phyloP scores from a whole-genome alignment of 352 stramenopile genomes.

The Globisporangium abappressorium region DNA sequence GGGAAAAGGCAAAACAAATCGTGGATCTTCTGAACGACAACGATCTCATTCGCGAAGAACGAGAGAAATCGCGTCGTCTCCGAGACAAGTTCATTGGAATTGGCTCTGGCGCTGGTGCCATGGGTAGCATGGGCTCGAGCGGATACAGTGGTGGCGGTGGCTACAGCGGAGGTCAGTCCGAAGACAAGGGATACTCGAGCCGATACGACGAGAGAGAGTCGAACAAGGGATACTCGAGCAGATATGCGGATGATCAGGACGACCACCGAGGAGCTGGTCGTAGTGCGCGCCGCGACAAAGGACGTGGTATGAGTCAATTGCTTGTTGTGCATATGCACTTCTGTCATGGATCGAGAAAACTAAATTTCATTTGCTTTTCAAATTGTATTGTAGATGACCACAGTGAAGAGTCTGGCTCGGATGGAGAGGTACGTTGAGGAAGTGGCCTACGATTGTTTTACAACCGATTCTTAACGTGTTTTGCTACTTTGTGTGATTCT shows the following conservation, averaged over 20 bases:
- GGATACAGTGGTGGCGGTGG: slow-evolving; percentile 21
- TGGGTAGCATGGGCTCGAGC: slow-evolving; percentile 25
- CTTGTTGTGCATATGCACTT: background rate
- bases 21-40: slow-evolving; percentile 88
- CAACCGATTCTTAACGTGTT: background rate
- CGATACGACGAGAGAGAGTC: slow-evolving; percentile 43
- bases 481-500: background rate
- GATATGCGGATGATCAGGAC: slow-evolving; percentile 67
- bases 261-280: slow-evolving; percentile 37
- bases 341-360: no score
- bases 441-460: background rate
- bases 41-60: slow-evolving; percentile 83
- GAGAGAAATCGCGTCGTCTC: slow-evolving; percentile 81
- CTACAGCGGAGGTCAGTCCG: slow-evolving; percentile 22
- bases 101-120: slow-evolving; percentile 46
- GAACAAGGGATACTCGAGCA: slow-evolving; percentile 69
- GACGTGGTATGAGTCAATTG: slow-evolving; percentile 20
- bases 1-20: slow-evolving; percentile 88
- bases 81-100: slow-evolving; percentile 90
- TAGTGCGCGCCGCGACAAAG: slow-evolving; percentile 38
- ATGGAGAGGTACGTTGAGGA: slow-evolving; percentile 46
- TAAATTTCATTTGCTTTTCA: background rate
- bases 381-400: slow-evolving; percentile 39
- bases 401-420: slow-evolving; percentile 69
- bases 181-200: slow-evolving; percentile 32